Conservation (phyloP, 1,139 yeast species). For the Yamadazyma conglobata region DNA sequence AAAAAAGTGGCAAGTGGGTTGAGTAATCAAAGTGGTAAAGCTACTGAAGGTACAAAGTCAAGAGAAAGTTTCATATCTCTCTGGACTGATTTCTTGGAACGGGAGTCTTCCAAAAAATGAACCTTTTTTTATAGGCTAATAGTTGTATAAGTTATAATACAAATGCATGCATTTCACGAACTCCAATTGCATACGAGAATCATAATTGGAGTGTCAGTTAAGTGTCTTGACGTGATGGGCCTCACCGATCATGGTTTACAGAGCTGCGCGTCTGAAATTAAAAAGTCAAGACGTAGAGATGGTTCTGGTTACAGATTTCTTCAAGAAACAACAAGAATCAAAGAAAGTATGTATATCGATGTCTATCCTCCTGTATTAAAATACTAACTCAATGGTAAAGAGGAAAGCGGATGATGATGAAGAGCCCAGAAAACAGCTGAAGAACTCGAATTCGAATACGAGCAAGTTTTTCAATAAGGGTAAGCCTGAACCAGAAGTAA, state of each 20-base stretch:
- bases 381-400: too few relatives aligned
- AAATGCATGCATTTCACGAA: too few relatives aligned
- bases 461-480: constrained; percentile 8
- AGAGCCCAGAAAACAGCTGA: constrained; percentile 4
- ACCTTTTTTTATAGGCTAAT: too few relatives aligned
- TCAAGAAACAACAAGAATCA: constrained; percentile 12
- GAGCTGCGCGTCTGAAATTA: too few relatives aligned
- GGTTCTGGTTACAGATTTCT: constrained; percentile 20
- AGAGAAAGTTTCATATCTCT: constrained; percentile 76
- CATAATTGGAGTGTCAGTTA: too few relatives aligned
- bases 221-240: too few relatives aligned
- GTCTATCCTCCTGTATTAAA: too few relatives aligned
- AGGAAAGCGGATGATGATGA: constrained; percentile 2
- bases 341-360: constrained; percentile 3
- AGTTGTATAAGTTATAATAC: too few relatives aligned
- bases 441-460: constrained; percentile 2
- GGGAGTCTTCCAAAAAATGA: constrained; percentile 49
- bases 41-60: constrained; percentile 19
- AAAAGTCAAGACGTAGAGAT: too few relatives aligned
- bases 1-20: constrained; percentile 83
- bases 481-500: constrained; percentile 14
- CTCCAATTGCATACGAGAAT: too few relatives aligned
- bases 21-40: constrained; percentile 27
- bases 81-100: constrained; percentile 88
- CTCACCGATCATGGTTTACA: too few relatives aligned